Evolutionary conservation across 495 filamentous ascomycete genomes (phyloP).

Genomic region (Xylaria cubensis): DNA sequence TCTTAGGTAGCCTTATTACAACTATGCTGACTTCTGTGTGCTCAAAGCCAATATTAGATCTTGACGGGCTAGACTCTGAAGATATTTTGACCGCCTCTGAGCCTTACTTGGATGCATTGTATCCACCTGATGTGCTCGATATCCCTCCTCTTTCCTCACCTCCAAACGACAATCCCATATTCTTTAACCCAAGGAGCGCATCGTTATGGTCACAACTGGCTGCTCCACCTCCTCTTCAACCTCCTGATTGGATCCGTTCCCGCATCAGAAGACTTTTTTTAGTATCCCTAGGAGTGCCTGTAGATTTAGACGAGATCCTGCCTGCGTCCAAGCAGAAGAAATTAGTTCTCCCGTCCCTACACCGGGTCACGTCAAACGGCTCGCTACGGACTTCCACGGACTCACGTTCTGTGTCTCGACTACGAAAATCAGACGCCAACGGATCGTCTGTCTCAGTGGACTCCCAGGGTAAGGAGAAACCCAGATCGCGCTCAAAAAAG

Average conservation of each 20-base stretch:
- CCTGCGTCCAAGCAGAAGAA: slow-evolving; percentile 98
- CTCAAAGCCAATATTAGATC: slow-evolving; percentile 72
- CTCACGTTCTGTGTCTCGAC: slow-evolving; percentile 56
- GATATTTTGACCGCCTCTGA: slow-evolving; percentile 59
- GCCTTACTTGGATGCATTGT: slow-evolving; percentile 63
- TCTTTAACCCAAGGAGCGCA: slow-evolving; percentile 73
- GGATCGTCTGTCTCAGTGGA: slow-evolving; percentile 64
- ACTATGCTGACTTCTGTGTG: slow-evolving; percentile 41
- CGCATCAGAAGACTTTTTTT: slow-evolving; percentile 96
- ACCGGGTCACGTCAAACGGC: slow-evolving; percentile 62
- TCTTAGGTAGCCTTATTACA: slow-evolving; percentile 38
- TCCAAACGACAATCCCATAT: slow-evolving; percentile 62
- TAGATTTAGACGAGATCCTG: slow-evolving; percentile 96
- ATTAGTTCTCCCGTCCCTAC: slow-evolving; percentile 86
- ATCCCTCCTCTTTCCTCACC: slow-evolving; percentile 55
- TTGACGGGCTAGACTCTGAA: slow-evolving; percentile 63
- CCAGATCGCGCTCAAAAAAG: slow-evolving; percentile 48
- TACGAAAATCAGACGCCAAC: slow-evolving; percentile 59
- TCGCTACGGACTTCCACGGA: slow-evolving; percentile 56
- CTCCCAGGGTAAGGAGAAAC: slow-evolving; percentile 54
- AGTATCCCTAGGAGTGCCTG: slow-evolving; percentile 92
- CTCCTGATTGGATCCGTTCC: slow-evolving; percentile 96
- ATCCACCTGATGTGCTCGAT: slow-evolving; percentile 59
- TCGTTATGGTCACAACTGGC: slow-evolving; percentile 97
- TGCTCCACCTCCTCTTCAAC: slow-evolving; percentile 91